Base-by-base conservation (phyloP, 345 rosid species). In the Rhodamnia rubescens region DNA sequence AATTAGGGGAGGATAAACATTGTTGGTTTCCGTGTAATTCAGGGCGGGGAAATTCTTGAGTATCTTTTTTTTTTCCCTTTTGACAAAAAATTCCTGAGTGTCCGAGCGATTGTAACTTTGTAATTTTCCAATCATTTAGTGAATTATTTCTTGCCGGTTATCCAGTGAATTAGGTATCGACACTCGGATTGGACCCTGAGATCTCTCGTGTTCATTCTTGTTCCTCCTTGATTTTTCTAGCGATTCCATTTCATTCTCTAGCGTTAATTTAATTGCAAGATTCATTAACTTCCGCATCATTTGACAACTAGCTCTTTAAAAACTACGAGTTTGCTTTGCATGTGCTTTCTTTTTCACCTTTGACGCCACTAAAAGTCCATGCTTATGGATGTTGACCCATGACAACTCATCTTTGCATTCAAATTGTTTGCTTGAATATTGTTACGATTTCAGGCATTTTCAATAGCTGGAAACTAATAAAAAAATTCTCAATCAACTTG, bases 81-180 rank as follows among this genome's bases (percentile, higher is more conserved):
- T 36, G 40, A 3, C 40, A 36, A 36, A 36, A 36, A 36, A 36
- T 36, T 36, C 40, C 3, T 36, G 55, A 53, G 55, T 18, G 2
- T 8, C 0, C 4, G 6, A 32, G 1, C 4, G 4, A 32, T 32
- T 32, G 6, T 64, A 64, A 64, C 24, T 64, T 21, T 32, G 8
- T 29, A 64, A 32, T 32, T 64, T 24, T 61, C 22, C 11, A 7
- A 64, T 64, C 44, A 64, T 32, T 16, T 64, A 64, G 2, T 64
- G 1, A 2, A 9, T 32, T 36, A 64, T 64, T 32, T 64, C 0
- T 16, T 0, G 22, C 20, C 0, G 5, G 22, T 12, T 64, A 2
- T 16, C 0, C 0, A 0, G 3, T 16, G 11, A 64, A 32, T 15
- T 64, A 32, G 6, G 2, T 64, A 64, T 2, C 6, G 0, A 64